A percentile compares a stretch with the other conserved stretches of the same genome.
Evolutionary conservation across 768 basidiomycete species (phyloP).

Genomic region (Xerocomus spinulosus): DNA sequence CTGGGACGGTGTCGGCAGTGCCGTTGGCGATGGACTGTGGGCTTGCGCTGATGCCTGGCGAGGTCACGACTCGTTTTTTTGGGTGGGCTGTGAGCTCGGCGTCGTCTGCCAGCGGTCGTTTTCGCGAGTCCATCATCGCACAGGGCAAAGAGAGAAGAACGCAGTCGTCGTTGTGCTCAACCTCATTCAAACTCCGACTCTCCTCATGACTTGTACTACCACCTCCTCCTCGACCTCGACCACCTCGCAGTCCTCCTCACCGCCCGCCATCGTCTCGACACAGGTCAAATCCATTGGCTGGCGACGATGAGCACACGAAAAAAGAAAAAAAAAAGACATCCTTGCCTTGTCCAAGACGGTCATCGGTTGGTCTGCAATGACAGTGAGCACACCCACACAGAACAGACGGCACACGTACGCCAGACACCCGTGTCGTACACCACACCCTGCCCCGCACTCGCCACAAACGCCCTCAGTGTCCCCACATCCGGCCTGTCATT

Average conservation of each 20-base stretch:
- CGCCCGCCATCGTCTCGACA: conserved; percentile 90
- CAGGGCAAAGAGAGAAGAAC: conserved; percentile 14
- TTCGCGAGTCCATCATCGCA: conserved; percentile 51
- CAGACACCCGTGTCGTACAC: conserved; percentile 80
- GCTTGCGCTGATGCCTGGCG: conserved; percentile 42
- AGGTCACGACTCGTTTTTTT: conserved; percentile 54
- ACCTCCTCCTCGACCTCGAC: conserved; percentile 44
- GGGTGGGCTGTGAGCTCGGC: conserved; percentile 38
- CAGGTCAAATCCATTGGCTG: conserved; percentile 80
- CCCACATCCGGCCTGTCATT: conserved; percentile 74
- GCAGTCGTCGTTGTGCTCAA: too few relatives aligned
- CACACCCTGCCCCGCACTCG: conserved; percentile 77
- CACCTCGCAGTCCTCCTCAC: conserved; percentile 89
- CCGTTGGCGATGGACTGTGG: conserved; percentile 43
- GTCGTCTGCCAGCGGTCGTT: conserved; percentile 53
- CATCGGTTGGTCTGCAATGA: conserved; percentile 81
- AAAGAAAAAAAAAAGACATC: conserved; percentile 1
- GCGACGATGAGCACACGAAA: conserved; percentile 15
- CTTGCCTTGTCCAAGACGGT: conserved; percentile 69
- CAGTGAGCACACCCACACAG: conserved; percentile 3
- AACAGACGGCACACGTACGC: conserved; percentile 58
- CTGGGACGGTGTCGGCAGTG: conserved; percentile 31
- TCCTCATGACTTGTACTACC: conserved; percentile 16
- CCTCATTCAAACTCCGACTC: conserved; percentile 28
- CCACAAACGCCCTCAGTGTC: conserved; percentile 79